Evolutionary conservation across 768 basidiomycete species (phyloP), one percentile per base, ranked within the genome.

Genomic region (Hemileccinum rubropunctum): DNA sequence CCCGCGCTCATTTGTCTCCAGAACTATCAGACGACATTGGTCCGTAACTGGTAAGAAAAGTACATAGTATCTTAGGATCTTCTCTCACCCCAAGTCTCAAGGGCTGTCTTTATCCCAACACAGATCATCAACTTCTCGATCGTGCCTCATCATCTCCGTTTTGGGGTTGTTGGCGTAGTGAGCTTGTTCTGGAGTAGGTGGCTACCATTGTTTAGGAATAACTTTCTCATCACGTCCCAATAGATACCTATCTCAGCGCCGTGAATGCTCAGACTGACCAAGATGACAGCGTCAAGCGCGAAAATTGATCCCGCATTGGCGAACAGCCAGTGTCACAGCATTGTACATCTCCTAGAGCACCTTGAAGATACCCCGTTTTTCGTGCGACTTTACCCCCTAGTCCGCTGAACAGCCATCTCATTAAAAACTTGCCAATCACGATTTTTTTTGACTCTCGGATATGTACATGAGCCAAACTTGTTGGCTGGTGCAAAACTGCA

Each of bases 111-210:
- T 64, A 74, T 84, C 28, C 90, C 90, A 1, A 79, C 87, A 0
- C 90, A 93, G 64, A 60, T 84, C 47, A 73, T 90, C 72, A 93
- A 93, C 68, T 93, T 92, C 59, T 71, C 81, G 9, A 18, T 92
- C 28, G 79, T 91, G 1, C 91, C 91, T 2, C 82, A 78, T 4
- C 90, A 92, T 57, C 68, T 91, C 32, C 82, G 90, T 33, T 84
- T 92, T 46, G 76, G 86, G 17, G 73, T 85, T 17, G 81, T 93
- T 20, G 79, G 88, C 58, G 77, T 86, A 11, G 87, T 91, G 45
- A 85, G 84, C 59, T 75, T 91, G 52, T 86, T 87, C 71, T 89
- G 87, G 88, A 91, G 88, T 91, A 63, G 40, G 86, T 77, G 12
- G 10, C 18, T 21, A 4, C 15, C 6, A 38, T 34, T 50, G 18